Base-by-base conservation (phyloP, 208 protist genomes). In the Leishmania major region DNA sequence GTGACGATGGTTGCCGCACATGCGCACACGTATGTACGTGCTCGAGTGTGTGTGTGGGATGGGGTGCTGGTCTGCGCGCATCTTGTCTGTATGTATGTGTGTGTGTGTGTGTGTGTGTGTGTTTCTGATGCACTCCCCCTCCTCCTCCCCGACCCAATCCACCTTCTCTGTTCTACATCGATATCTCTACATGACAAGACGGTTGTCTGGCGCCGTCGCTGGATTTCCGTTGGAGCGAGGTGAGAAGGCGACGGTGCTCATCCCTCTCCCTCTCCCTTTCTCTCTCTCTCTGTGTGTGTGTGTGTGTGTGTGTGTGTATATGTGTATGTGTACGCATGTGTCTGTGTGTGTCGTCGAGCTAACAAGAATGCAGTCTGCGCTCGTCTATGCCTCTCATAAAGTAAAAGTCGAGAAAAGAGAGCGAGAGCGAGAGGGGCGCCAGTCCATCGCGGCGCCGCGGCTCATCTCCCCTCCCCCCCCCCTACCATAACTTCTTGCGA, bases 21-120 rank as follows among this genome's bases (percentile, higher is more conserved):
- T 8, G 7, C 5, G 43, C 43, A 10, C 43, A 45, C 43, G 0
- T 45, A 4, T 4, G 43, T 45, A 7, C 43, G 43, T 7, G 0
- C 5, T 45, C 43, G 43, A 45, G 43, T 45, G 43, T 45, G 43
- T 45, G 72, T 62, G n/a, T 76, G 72, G n/a, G n/a, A n/a, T n/a
- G n/a, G n/a, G n/a, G n/a, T n/a, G 37, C 37, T 37, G 37, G 37
- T 37, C 15, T 60, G 19, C 55, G 47, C 15, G 49, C 25, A 7
- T 62, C 57, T 7, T 25, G 57, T 62, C 1, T 60, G 5, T n/a
- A 8, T 77, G 28, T 75, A 8, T 31, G 25, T 40, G 72, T 60
- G n/a, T 76, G 72, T 60, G 25, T 40, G 72, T 60, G n/a, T 76
- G 72, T 55, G 47, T 76, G 28, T 25, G 49, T 45, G n/a, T 62